phyloP scores from a whole-genome alignment of 179 eudicot species.

The Amaranthus tricolor region DNA sequence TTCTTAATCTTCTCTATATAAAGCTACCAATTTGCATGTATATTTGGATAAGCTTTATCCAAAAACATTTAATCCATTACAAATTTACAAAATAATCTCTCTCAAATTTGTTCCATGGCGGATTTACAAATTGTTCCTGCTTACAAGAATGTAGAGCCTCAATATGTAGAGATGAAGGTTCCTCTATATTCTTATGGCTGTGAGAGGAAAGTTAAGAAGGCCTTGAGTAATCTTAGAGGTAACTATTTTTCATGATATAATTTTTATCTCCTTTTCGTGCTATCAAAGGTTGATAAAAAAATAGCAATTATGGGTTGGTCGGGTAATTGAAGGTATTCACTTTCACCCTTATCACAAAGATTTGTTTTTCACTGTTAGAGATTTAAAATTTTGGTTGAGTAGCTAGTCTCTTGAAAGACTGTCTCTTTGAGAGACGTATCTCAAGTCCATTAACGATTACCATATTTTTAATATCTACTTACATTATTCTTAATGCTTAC shows the following conservation, averaged over 20 bases:
- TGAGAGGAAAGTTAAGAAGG: slow-evolving; percentile 82
- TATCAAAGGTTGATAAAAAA: too few species aligned
- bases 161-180: slow-evolving; percentile 89
- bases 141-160: slow-evolving; percentile 74
- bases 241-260: slow-evolving; percentile 1
- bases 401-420: too few species aligned
- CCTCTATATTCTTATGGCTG: slow-evolving; percentile 97
- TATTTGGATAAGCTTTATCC: slow-evolving; percentile 23
- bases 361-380: too few species aligned
- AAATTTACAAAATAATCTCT: neutral
- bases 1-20: slow-evolving; percentile 16
- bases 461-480: too few species aligned
- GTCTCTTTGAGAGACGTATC: too few species aligned
- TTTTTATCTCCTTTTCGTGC: too few species aligned
- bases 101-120: slow-evolving; percentile 26
- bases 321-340: too few species aligned
- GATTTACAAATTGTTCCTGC: slow-evolving; percentile 68
- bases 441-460: too few species aligned
- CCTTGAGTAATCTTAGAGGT: slow-evolving; percentile 79
- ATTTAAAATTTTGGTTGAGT: too few species aligned
- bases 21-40: neutral
- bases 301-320: too few species aligned
- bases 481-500: too few species aligned
- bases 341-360: too few species aligned
- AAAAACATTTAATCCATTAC: neutral